These are phyloP conservation scores for Erigeron canadensis DNA, from an alignment of 129 eudicot genomes.

Conservation along the genomic window DNA sequence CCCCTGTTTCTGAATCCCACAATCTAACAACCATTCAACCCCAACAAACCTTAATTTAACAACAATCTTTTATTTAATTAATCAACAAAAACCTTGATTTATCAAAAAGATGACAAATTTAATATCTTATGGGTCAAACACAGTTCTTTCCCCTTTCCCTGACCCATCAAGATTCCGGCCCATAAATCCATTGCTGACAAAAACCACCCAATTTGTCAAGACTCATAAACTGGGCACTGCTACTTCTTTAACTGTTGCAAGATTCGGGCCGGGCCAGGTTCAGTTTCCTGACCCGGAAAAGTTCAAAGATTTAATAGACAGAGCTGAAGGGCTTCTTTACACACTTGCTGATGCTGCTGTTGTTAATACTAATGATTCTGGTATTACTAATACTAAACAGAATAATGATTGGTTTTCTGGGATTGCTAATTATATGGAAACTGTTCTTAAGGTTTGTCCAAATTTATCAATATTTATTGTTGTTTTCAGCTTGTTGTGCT, in stretches of 20 bases:
- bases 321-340: conserved; percentile 72
- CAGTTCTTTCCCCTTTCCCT: conserved; percentile 48
- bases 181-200: conserved; percentile 42
- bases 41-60: neutral
- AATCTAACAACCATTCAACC: conserved; percentile 10
- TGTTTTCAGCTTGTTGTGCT: neutral
- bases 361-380: conserved; percentile 42
- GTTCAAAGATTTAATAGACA: conserved; percentile 50
- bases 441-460: conserved; percentile 68
- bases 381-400: conserved; percentile 44
- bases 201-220: conserved; percentile 29
- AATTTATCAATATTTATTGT: too few relatives aligned
- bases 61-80: neutral
- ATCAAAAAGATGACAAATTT: conserved; percentile 44
- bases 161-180: conserved; percentile 41
- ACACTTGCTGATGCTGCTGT: conserved; percentile 89
- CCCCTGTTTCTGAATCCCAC: conserved; percentile 10
- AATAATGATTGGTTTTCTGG: conserved; percentile 87
- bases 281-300: conserved; percentile 72
- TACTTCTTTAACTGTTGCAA: conserved; percentile 43
- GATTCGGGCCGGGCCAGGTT: conserved; percentile 60
- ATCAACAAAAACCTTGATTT: conserved; percentile 18
- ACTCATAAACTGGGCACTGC: conserved; percentile 21
- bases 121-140: conserved; percentile 45
- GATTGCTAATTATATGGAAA: conserved; percentile 72